Base-by-base conservation (phyloP, 495 filamentous ascomycete species). In the Penicillium soppii region DNA sequence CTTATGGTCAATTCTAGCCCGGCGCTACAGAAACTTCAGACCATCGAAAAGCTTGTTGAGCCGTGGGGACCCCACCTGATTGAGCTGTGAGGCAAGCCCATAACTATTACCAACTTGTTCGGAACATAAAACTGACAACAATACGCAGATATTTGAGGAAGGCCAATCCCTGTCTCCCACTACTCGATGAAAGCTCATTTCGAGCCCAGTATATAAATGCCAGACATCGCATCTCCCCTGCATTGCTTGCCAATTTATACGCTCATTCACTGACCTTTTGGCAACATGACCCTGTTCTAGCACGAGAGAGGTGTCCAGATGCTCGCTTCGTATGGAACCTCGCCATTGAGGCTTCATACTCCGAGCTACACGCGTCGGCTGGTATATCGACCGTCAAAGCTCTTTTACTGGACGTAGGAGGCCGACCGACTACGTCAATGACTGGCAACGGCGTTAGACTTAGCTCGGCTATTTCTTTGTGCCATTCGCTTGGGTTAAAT, bases 11-110 rank as follows among this genome's bases (percentile, higher is more conserved):
- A 51, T 21, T 41, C 26, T 13, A 56, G 43, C n/a, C 53, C 53
- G 8, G 53, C 47, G 27, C 16, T 56, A 2, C 33, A 56, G 27
- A 56, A 56, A 13, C 29, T 56, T 0, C 47, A 56, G 36, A 42
- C 48, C 4, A 50, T 56, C 20, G 53, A 56, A 32, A 56, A 56
- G 47, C 53, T 56, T 4, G 36, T 56, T 1, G 53, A 56, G 35
- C 53, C 53, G 9, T 56, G 47, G 47, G 38, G 47, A 0, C 25
- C 47, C 1, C 47, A 41, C 17, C 20, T 49, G 7, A 49, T 49
- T 32, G 47, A 49, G 4, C 12, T 49, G 47, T 49, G 13, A 41
- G 47, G 32, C 23, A 32, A 1, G 7, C 13, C 16, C 8, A 15
- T 27, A 1, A 19, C 13, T 16, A 22, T 20, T n/a, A 4, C 8